A percentile compares a stretch with the other conserved stretches of the same genome.
phyloP scores from a whole-genome alignment of 441 rosid genomes.

The Sinapis alba region DNA sequence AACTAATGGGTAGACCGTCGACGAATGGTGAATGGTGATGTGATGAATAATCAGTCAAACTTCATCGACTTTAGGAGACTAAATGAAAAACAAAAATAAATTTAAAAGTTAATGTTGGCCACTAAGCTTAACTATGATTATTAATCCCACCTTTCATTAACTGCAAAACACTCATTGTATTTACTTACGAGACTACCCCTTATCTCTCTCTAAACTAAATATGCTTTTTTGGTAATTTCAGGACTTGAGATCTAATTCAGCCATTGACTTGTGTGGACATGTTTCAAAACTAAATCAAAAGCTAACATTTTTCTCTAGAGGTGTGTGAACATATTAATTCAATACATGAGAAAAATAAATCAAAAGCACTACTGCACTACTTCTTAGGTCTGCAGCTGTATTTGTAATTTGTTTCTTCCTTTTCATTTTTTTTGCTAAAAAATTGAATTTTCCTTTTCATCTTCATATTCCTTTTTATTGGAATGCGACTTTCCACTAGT shows the following conservation, averaged over 20 bases:
- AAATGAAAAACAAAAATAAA: constrained; percentile 26
- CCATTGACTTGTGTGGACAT: constrained; percentile 34
- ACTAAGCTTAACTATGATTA: constrained; percentile 52
- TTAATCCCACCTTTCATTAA: constrained; percentile 22
- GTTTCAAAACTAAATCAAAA: constrained; percentile 31
- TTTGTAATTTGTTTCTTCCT: not conserved
- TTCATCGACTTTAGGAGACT: constrained; percentile 54
- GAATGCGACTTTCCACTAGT: constrained; percentile 15
- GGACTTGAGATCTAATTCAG: not conserved
- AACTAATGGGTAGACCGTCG: not conserved
- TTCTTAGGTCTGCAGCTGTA: constrained; percentile 32
- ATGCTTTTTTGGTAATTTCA: constrained; percentile 18
- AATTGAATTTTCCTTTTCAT: not conserved
- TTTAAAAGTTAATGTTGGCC: constrained; percentile 55
- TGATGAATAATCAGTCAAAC: constrained; percentile 47
- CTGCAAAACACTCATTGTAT: constrained; percentile 20
- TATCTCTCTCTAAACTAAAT: not conserved
- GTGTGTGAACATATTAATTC: constrained; percentile 34
- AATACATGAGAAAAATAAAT: constrained; percentile 1
- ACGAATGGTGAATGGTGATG: constrained; percentile 23
- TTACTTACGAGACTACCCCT: constrained; percentile 21
- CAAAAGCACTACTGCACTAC: constrained; percentile 28
- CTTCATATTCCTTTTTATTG: constrained; percentile 15
- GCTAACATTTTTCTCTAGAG: constrained; percentile 21
- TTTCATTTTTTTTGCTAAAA: not conserved